A percentile compares a stretch with the other conserved stretches of the same genome.
Conservation (phyloP, 2,329 filamentous ascomycete genomes). For the Alternaria sp. region DNA sequence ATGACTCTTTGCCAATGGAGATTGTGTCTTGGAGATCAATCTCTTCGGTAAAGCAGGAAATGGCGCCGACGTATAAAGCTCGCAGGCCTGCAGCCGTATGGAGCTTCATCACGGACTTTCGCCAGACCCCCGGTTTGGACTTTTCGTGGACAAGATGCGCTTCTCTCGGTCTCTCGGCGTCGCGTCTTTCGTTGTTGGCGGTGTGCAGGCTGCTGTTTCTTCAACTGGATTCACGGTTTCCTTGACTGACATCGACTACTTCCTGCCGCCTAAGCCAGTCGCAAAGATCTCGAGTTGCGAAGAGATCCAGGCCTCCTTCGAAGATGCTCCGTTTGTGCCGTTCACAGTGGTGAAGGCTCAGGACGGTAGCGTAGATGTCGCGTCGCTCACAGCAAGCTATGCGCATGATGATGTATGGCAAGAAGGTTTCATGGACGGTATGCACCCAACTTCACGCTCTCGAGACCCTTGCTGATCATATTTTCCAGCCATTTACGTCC, state of each 20-base stretch:
- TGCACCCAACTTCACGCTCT: not conserved
- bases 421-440: constrained; percentile 47
- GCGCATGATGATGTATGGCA: constrained; percentile 52
- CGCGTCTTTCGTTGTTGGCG: constrained; percentile 7
- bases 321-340: constrained; percentile 40
- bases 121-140: not conserved
- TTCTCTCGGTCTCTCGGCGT: constrained; percentile 5
- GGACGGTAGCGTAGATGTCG: not conserved
- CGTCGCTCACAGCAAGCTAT: constrained; percentile 34
- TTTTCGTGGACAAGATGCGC: constrained; percentile 12
- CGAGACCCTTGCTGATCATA: constrained; percentile 24
- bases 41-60: not conserved
- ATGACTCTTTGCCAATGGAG: not conserved
- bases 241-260: constrained; percentile 50
- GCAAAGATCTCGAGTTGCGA: constrained; percentile 36
- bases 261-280: constrained; percentile 47
- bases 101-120: not conserved
- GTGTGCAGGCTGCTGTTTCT: constrained; percentile 27
- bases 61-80: not conserved
- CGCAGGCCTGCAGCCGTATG: not conserved
- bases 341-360: constrained; percentile 47
- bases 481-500: constrained; percentile 35
- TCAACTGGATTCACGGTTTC: constrained; percentile 51
- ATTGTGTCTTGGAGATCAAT: not conserved
- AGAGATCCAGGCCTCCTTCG: constrained; percentile 24